Percentiles rank a stretch among this genome's conserved stretches.
Evolutionary conservation across 345 rosid genomes (phyloP).

Genomic region (Aegle marmelos): DNA sequence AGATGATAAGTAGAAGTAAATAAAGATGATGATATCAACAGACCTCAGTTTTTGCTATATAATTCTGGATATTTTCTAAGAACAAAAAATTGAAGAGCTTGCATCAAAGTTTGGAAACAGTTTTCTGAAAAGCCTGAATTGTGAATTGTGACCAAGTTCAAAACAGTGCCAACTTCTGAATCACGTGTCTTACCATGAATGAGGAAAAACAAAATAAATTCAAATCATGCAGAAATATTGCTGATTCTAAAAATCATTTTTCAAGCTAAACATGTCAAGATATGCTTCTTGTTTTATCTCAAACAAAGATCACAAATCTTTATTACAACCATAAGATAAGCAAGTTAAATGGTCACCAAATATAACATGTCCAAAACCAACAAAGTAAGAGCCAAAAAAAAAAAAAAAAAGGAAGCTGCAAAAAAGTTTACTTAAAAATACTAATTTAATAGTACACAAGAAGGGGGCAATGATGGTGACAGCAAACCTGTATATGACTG

Average conservation of each 20-base stretch:
- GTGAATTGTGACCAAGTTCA: neutral
- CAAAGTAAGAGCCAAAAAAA: neutral
- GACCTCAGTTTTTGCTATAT: neutral
- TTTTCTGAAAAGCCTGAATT: conserved; percentile 3
- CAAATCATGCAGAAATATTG: neutral
- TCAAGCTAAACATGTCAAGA: neutral
- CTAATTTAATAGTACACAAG: neutral
- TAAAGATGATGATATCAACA: neutral
- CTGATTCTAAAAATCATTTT: neutral
- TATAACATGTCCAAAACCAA: neutral
- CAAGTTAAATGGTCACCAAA: neutral
- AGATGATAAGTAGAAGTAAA: neutral
- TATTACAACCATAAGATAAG: neutral
- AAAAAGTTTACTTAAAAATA: neutral
- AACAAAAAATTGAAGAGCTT: neutral
- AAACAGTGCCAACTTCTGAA: neutral
- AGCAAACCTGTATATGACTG: conserved; percentile 78
- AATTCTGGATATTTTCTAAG: neutral
- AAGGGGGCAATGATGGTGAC: neutral
- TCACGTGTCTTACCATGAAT: neutral
- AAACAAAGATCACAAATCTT: neutral
- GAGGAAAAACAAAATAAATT: neutral
- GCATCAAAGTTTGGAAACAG: neutral
- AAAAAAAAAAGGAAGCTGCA: neutral
- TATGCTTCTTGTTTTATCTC: neutral